A percentile compares a stretch with the other conserved stretches of the same genome.
These are phyloP conservation scores for Cyanodermella asteris DNA, from an alignment of 2,329 filamentous ascomycete species.

Conservation along the genomic window DNA sequence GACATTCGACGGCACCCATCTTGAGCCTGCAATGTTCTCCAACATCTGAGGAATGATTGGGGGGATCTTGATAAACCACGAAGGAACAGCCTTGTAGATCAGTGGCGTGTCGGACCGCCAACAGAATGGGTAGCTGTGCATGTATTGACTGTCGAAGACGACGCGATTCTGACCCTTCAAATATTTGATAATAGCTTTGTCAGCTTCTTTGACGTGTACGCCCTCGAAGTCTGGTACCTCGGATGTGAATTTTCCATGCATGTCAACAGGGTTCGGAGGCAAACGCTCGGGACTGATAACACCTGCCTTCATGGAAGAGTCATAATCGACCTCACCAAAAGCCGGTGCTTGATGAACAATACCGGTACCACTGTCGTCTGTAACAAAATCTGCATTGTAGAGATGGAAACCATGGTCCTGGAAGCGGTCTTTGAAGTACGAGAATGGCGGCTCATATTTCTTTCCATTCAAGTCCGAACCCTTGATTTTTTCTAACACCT, in stretches of 20 bases:
- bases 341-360: constrained; percentile 87
- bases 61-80: constrained; percentile 84
- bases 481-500: constrained; percentile 55
- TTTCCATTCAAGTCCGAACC: constrained; percentile 72
- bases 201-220: constrained; percentile 75
- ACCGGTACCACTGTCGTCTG: constrained; percentile 72
- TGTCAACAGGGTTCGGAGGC: constrained; percentile 83
- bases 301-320: constrained; percentile 52
- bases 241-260: constrained; percentile 55
- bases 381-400: constrained; percentile 67
- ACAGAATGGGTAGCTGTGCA: constrained; percentile 84
- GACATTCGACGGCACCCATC: constrained; percentile 80
- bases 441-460: constrained; percentile 74
- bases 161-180: constrained; percentile 57
- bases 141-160: constrained; percentile 68
- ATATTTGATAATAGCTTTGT: constrained; percentile 81
- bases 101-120: constrained; percentile 86
- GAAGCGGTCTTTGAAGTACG: constrained; percentile 78
- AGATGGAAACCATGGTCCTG: constrained; percentile 67
- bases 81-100: constrained; percentile 77
- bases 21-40: constrained; percentile 68
- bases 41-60: constrained; percentile 72
- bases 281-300: constrained; percentile 54
- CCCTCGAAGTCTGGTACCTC: constrained; percentile 64
- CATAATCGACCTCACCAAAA: constrained; percentile 93